Evolutionary conservation across 306 rosid species (phyloP).

Genomic region (Leucaena leucocephala): DNA sequence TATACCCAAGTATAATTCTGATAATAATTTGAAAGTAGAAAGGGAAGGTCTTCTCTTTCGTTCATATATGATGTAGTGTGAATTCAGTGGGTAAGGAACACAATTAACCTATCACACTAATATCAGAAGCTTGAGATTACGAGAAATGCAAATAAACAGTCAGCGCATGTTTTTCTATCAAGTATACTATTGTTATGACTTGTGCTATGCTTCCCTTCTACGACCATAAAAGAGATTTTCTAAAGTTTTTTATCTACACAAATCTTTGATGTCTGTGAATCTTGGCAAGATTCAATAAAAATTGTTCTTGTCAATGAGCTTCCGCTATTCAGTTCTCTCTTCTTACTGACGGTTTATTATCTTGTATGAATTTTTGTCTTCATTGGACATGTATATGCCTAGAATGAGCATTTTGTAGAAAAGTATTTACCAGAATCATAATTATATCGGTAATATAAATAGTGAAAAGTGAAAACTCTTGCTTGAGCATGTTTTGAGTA

Average conservation of each 20-base stretch:
- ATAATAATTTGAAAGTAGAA: not conserved
- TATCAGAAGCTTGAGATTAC: not conserved
- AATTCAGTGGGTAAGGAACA: not conserved
- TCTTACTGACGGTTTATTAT: not conserved
- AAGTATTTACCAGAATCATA: not conserved
- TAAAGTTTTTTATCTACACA: not conserved
- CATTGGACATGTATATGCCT: not conserved
- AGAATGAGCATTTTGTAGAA: not conserved
- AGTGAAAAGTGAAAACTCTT: not conserved
- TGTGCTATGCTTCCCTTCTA: not conserved
- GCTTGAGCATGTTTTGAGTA: not conserved
- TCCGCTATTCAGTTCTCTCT: not conserved
- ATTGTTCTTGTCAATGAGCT: not conserved
- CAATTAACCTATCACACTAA: not conserved
- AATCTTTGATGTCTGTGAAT: not conserved
- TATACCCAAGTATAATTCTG: not conserved
- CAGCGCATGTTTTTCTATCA: not conserved
- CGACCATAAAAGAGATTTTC: not conserved
- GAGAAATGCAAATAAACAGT: not conserved
- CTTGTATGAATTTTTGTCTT: not conserved
- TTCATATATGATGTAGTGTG: not conserved
- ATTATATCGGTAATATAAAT: not conserved
- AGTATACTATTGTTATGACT: not conserved
- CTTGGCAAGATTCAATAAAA: not conserved
- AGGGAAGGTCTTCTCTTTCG: constrained; percentile 4